These are phyloP conservation scores for Monilinia aucupariae DNA, from an alignment of 2,329 filamentous ascomycete species.

Conservation along the genomic window DNA sequence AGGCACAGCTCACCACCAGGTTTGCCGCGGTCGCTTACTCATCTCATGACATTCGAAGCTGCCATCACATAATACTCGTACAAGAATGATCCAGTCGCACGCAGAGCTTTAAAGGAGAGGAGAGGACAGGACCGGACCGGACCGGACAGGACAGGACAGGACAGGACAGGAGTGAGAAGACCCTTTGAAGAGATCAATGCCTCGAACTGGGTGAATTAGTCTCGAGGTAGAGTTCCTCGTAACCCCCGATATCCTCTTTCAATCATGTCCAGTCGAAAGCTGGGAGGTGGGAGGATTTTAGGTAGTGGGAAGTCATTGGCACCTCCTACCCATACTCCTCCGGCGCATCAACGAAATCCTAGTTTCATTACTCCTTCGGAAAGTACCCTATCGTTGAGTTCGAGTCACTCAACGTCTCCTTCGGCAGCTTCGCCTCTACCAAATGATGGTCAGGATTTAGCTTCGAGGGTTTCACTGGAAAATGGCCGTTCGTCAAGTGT, in stretches of 20 bases:
- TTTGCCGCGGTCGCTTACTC: constrained; percentile 8
- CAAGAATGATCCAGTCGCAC: not conserved
- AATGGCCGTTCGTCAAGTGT: constrained; percentile 48
- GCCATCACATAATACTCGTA: not conserved
- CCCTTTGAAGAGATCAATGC: constrained; percentile 17
- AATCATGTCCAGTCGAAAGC: constrained; percentile 73
- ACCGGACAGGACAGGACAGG: too few relatives aligned
- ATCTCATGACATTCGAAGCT: constrained; percentile 1
- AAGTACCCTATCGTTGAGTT: constrained; percentile 74
- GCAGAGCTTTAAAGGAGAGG: not conserved
- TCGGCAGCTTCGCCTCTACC: constrained; percentile 57
- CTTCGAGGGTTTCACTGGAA: constrained; percentile 71
- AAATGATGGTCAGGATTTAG: constrained; percentile 70
- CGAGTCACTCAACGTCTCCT: constrained; percentile 60
- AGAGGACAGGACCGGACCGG: too few relatives aligned
- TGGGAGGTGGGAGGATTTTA: constrained; percentile 87
- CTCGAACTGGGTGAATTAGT: constrained; percentile 27
- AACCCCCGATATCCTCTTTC: constrained; percentile 20
- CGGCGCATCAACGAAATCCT: constrained; percentile 35
- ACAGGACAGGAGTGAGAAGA: not conserved
- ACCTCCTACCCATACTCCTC: constrained; percentile 51
- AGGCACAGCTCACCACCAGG: constrained; percentile 4
- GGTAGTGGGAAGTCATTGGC: constrained; percentile 80
- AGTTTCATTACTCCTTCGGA: constrained; percentile 51
- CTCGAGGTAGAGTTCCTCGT: constrained; percentile 21